Evolutionary conservation across 805 yeast species (phyloP).

Genomic region (Lachancea lanzarotensis): DNA sequence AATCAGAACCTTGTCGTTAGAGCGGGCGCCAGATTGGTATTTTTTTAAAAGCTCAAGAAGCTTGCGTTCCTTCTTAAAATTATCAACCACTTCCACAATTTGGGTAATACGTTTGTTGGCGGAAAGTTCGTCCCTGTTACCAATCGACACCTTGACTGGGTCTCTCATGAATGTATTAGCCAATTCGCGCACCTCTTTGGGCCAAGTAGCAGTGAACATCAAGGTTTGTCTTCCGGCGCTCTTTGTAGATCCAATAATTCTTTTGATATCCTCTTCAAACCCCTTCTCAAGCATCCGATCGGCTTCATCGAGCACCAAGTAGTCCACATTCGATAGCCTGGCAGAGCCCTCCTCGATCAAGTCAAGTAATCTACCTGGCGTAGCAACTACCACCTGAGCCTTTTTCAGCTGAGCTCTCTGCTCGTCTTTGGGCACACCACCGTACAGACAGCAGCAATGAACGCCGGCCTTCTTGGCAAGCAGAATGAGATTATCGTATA

Average conservation of each 20-base stretch:
- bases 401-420: conserved; percentile 65
- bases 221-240: conserved; percentile 68
- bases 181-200: conserved; percentile 92
- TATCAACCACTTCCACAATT: conserved; percentile 87
- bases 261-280: conserved; percentile 91
- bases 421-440: conserved; percentile 95
- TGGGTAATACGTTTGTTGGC: conserved; percentile 95
- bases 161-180: conserved; percentile 76
- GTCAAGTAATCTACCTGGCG: conserved; percentile 96
- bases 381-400: conserved; percentile 83
- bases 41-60: conserved; percentile 64
- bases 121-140: conserved; percentile 86
- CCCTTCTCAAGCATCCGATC: conserved; percentile 99
- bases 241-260: conserved; percentile 60
- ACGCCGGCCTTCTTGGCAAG: conserved; percentile 57
- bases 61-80: conserved; percentile 69
- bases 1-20: conserved; percentile 76
- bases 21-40: conserved; percentile 61
- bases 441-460: conserved; percentile 80
- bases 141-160: conserved; percentile 89
- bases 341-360: conserved; percentile 82
- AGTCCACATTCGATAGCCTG: conserved; percentile 58
- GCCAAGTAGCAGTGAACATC: conserved; percentile 99
- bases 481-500: conserved; percentile 67
- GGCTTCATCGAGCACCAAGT: conserved; percentile 92